A percentile compares a stretch with the other conserved stretches of the same genome.
These are phyloP conservation scores for Ceratocystis cacaofunesta DNA, from an alignment of 2,329 filamentous ascomycete genomes.

Conservation along the genomic window DNA sequence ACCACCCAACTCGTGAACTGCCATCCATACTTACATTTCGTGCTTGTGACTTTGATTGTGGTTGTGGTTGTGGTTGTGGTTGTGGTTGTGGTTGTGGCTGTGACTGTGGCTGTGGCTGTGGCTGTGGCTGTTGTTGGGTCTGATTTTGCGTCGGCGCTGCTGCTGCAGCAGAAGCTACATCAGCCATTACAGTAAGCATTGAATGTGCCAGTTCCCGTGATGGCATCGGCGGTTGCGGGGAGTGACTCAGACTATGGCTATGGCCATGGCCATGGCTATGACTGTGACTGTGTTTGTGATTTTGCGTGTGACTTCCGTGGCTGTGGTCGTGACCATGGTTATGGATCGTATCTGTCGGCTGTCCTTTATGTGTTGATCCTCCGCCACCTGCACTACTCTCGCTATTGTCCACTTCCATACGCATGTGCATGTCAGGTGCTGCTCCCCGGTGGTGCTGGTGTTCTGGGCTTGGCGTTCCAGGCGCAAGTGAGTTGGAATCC, in stretches of 20 bases:
- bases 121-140: neutral
- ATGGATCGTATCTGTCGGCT: slow-evolving; percentile 6
- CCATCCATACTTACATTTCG: neutral
- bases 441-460: slow-evolving; percentile 9
- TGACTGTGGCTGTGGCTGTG: neutral
- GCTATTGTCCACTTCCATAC: slow-evolving; percentile 11
- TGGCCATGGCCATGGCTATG: neutral
- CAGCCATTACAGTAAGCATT: slow-evolving; percentile 12
- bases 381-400: neutral
- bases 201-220: slow-evolving; percentile 3
- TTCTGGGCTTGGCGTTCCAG: slow-evolving; percentile 13
- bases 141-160: neutral
- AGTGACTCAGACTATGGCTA: slow-evolving; percentile 10
- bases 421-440: slow-evolving; percentile 11
- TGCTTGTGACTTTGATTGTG: neutral
- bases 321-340: neutral
- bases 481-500: slow-evolving; percentile 14
- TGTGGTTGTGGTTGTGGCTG: neutral
- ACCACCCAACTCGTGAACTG: slow-evolving; percentile 1
- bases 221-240: slow-evolving; percentile 9
- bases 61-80: no score
- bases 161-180: slow-evolving; percentile 12
- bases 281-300: neutral
- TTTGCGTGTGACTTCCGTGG: neutral
- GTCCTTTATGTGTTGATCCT: neutral